Evolutionary conservation across 345 rosid genomes (phyloP).

Genomic region (Pistacia integerrima): DNA sequence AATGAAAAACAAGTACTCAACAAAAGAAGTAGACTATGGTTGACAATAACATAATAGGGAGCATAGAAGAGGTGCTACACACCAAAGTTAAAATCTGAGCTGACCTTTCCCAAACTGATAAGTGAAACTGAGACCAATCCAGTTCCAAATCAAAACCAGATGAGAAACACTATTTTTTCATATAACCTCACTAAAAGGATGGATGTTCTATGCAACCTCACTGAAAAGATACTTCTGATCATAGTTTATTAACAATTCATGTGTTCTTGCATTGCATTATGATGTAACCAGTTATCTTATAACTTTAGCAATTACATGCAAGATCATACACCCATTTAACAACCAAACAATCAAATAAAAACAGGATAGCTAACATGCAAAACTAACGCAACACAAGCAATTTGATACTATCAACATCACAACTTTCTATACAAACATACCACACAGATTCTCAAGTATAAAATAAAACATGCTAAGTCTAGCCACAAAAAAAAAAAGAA

Average conservation of each 20-base stretch:
- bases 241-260: neutral
- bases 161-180: no score
- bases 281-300: neutral
- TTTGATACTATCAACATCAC: neutral
- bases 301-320: neutral
- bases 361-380: neutral
- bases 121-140: no score
- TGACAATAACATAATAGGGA: no score
- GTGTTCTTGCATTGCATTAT: neutral
- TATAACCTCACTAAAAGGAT: neutral
- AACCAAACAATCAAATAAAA: neutral
- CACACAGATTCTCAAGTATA: conserved; percentile 3
- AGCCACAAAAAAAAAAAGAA: neutral
- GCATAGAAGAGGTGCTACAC: no score
- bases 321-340: neutral
- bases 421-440: neutral
- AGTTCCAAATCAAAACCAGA: no score
- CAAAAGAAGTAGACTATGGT: no score
- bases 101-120: no score
- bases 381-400: neutral
- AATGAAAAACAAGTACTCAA: no score
- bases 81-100: no score
- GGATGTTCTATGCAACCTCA: neutral
- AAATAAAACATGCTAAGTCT: neutral
- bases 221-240: no score